A percentile compares a stretch with the other conserved stretches of the same genome.
Evolutionary conservation across 2,329 filamentous ascomycete species (phyloP).

Genomic region (Cadophora luteo-olivacea): DNA sequence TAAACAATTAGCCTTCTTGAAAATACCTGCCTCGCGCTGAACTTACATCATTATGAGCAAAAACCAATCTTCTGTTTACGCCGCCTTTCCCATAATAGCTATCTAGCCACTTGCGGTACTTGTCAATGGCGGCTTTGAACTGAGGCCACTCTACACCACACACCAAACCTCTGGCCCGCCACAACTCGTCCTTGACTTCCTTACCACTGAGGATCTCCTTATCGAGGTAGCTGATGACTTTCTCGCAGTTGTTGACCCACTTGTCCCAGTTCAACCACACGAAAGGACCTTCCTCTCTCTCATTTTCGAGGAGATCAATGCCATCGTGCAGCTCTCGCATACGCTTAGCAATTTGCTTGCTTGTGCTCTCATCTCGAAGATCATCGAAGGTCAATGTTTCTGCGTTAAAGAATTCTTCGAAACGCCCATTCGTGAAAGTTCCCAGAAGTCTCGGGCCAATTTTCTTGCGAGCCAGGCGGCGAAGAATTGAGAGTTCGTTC

Average conservation of each 20-base stretch:
- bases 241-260: conserved; percentile 63
- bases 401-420: conserved; percentile 93
- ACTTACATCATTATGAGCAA: conserved; percentile 96
- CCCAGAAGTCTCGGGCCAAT: conserved; percentile 92
- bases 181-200: conserved; percentile 53
- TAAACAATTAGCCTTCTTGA: conserved; percentile 20
- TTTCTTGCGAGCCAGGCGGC: conserved; percentile 85
- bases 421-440: conserved; percentile 92
- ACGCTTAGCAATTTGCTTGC: conserved; percentile 92
- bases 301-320: conserved; percentile 81
- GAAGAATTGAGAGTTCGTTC: conserved; percentile 84
- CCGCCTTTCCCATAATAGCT: conserved; percentile 70
- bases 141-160: conserved; percentile 83
- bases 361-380: conserved; percentile 81
- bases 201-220: conserved; percentile 57
- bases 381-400: conserved; percentile 78
- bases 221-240: conserved; percentile 58
- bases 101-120: conserved; percentile 78
- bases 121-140: conserved; percentile 77
- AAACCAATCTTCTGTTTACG: conserved; percentile 79
- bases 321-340: conserved; percentile 97
- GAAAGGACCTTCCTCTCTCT: conserved; percentile 78
- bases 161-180: conserved; percentile 76
- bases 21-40: not conserved
- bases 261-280: conserved; percentile 93